Evolutionary conservation across 2,329 filamentous ascomycete genomes (phyloP).

Genomic region (Coniochaeta hoffmannii): DNA sequence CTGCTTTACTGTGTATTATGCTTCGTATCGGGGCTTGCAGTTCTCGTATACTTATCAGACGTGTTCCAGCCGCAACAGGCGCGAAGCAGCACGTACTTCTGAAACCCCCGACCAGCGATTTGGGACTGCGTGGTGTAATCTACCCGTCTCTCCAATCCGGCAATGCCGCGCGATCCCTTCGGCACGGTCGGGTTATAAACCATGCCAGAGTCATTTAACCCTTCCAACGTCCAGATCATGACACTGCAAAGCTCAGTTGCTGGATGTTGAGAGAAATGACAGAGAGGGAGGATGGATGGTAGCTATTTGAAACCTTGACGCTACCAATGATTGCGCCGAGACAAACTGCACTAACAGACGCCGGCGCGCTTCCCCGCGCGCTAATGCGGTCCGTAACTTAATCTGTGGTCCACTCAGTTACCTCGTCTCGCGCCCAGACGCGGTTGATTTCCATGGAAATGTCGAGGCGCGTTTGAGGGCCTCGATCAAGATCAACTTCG

Average conservation of each 20-base stretch:
- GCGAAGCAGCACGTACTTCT: too few species aligned
- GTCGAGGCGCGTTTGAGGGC: not conserved
- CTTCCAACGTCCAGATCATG: too few species aligned
- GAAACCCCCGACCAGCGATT: too few species aligned
- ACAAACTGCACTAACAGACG: not conserved
- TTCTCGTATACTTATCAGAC: too few species aligned
- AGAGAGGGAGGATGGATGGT: not conserved
- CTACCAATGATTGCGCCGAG: not conserved
- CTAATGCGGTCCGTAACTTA: not conserved
- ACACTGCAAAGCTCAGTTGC: too few species aligned
- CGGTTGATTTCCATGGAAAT: not conserved
- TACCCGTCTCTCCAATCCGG: too few species aligned
- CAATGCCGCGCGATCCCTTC: not conserved
- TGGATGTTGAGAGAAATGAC: not conserved
- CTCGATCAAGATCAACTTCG: too few species aligned
- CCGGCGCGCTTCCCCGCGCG: not conserved
- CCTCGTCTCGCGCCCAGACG: not conserved
- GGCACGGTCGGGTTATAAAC: not conserved
- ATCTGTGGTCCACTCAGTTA: not conserved
- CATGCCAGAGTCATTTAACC: not conserved
- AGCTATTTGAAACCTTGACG: too few species aligned
- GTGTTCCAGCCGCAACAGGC: too few species aligned
- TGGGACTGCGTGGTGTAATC: too few species aligned
- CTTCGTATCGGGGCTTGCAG: too few species aligned
- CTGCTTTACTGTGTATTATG: too few species aligned